Percentiles rank a stretch among this genome's conserved stretches.
Conservation (phyloP, 2,329 filamentous ascomycete genomes). For the Celoporthe dispersa region DNA sequence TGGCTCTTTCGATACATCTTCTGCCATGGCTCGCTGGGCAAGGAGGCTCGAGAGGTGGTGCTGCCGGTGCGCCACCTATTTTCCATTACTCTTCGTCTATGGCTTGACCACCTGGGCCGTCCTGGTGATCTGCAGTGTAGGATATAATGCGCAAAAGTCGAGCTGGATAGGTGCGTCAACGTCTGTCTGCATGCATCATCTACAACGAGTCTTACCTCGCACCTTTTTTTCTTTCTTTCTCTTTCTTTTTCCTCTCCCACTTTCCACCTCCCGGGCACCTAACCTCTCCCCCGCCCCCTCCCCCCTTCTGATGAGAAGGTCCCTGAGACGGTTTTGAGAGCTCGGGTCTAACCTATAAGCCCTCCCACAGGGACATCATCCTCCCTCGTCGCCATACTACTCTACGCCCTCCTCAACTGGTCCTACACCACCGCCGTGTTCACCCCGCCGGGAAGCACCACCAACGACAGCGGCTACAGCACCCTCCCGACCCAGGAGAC, state of each 20-base stretch:
- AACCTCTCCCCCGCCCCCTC: background rate
- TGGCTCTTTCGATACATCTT: slow-evolving; percentile 39
- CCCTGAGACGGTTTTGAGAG: no score
- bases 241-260: no score
- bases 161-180: slow-evolving; percentile 59
- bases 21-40: slow-evolving; percentile 64
- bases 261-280: no score
- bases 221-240: no score
- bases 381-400: slow-evolving; percentile 67
- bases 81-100: slow-evolving; percentile 90
- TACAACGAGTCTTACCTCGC: background rate
- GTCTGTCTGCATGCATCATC: background rate
- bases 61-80: slow-evolving; percentile 78
- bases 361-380: slow-evolving; percentile 52
- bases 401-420: slow-evolving; percentile 83
- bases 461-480: slow-evolving; percentile 71
- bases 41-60: slow-evolving; percentile 80
- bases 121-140: slow-evolving; percentile 82
- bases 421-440: slow-evolving; percentile 94
- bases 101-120: slow-evolving; percentile 89
- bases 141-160: slow-evolving; percentile 57
- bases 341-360: slow-evolving; percentile 26
- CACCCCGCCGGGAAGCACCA: slow-evolving; percentile 79
- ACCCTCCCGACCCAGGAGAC: slow-evolving; percentile 76
- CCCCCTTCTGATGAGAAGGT: no score